Conservation (phyloP, 2,329 filamentous ascomycete species). For the Phialophora expanda region DNA sequence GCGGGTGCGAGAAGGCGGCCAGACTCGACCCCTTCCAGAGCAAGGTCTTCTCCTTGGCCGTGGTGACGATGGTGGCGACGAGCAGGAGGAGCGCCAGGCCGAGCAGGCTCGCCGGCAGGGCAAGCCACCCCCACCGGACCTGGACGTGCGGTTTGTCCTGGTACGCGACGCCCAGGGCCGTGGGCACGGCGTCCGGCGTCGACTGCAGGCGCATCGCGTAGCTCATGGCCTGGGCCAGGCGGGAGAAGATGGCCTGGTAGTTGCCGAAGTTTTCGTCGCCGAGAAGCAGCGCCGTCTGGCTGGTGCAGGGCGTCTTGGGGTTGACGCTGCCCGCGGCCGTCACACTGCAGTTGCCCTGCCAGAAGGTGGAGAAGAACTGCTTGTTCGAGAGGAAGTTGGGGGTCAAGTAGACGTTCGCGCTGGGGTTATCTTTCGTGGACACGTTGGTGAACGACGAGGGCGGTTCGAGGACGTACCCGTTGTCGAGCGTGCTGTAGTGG, state of each 20-base stretch:
- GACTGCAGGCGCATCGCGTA: constrained; percentile 8
- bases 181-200: neutral
- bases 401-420: constrained; percentile 4
- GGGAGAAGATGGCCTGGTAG: constrained; percentile 12
- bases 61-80: constrained; percentile 12
- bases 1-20: constrained; percentile 18
- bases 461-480: constrained; percentile 5
- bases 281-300: constrained; percentile 1
- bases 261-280: neutral
- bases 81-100: constrained; percentile 15
- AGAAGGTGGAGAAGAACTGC: constrained; percentile 7
- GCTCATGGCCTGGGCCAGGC: constrained; percentile 8
- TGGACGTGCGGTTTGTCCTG: constrained; percentile 14
- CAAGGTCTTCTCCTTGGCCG: constrained; percentile 6
- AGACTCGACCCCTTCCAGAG: constrained; percentile 15
- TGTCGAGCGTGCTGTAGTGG: neutral
- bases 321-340: neutral
- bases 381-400: neutral
- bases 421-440: neutral
- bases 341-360: constrained; percentile 4
- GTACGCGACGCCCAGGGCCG: constrained; percentile 10
- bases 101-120: constrained; percentile 14
- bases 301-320: neutral
- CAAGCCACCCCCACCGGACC: constrained; percentile 18
- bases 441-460: constrained; percentile 31